A percentile compares a stretch with the other conserved stretches of the same genome.
Evolutionary conservation across 805 yeast genomes (phyloP).

Genomic region (Pichia membranifaciens): DNA sequence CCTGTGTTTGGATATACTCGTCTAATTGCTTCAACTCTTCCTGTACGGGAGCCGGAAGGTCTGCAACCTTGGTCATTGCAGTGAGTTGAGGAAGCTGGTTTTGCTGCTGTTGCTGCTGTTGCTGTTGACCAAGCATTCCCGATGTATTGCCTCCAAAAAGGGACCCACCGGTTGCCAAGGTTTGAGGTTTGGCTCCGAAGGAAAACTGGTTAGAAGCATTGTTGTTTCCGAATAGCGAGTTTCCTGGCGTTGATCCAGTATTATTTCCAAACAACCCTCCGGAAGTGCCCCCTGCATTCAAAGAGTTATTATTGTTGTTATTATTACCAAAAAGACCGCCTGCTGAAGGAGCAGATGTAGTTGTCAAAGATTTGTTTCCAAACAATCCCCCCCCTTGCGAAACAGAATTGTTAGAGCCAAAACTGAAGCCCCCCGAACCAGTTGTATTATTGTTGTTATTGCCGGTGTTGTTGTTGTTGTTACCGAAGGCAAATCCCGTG

Average conservation of each 20-base stretch:
- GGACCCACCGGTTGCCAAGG: slow-evolving; percentile 19
- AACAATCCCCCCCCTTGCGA: slow-evolving; percentile 21
- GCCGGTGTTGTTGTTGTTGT: slow-evolving; percentile 11
- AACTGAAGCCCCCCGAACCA: slow-evolving; percentile 27
- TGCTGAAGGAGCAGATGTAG: slow-evolving; percentile 11
- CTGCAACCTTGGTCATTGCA: slow-evolving; percentile 70
- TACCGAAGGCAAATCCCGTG: slow-evolving; percentile 23
- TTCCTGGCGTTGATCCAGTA: slow-evolving; percentile 17
- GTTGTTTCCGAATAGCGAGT: slow-evolving; percentile 17
- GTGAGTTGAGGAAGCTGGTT: slow-evolving; percentile 47
- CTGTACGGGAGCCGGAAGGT: slow-evolving; percentile 65
- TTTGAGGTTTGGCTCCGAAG: slow-evolving; percentile 19
- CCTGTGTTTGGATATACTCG: slow-evolving; percentile 67
- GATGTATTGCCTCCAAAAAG: slow-evolving; percentile 6
- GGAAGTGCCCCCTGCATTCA: background rate
- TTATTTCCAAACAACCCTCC: slow-evolving; percentile 20
- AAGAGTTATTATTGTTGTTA: background rate
- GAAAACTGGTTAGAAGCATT: slow-evolving; percentile 18
- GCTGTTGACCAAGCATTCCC: slow-evolving; percentile 7
- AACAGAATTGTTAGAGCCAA: slow-evolving; percentile 15
- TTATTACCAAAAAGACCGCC: slow-evolving; percentile 33
- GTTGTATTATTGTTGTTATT: slow-evolving; percentile 7
- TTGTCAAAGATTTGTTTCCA: slow-evolving; percentile 11
- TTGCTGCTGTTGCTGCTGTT: slow-evolving; percentile 32
- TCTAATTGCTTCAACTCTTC: slow-evolving; percentile 66